Evolutionary conservation across 78 protist species (phyloP).

Genomic region (slime mould (Dictyostelium discoideum)): DNA sequence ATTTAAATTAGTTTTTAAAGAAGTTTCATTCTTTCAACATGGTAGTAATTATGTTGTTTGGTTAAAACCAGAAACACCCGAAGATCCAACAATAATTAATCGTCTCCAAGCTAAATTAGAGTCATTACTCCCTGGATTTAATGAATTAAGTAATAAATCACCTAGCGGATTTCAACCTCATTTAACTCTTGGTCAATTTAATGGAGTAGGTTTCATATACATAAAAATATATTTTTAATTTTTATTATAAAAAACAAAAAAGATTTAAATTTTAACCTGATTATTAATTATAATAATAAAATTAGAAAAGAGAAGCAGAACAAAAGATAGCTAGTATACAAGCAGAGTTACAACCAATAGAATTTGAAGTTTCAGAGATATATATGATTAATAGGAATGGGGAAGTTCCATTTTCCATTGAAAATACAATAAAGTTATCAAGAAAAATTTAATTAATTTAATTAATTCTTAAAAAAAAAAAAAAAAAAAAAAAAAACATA

Average conservation of each 20-base stretch:
- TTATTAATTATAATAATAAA: background rate
- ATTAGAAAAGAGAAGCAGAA: background rate
- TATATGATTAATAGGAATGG: constrained; percentile 48
- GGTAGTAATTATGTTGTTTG: constrained; percentile 64
- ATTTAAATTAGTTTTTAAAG: constrained; percentile 48
- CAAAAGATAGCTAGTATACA: constrained; percentile 8
- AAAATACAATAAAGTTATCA: background rate
- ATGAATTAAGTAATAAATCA: constrained; percentile 53
- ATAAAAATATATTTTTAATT: background rate
- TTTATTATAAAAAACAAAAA: background rate
- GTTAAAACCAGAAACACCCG: constrained; percentile 73
- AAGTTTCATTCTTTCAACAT: constrained; percentile 71
- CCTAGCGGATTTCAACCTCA: constrained; percentile 71
- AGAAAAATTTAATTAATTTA: background rate
- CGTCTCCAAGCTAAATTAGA: constrained; percentile 26
- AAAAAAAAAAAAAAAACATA: no score
- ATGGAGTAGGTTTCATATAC: background rate
- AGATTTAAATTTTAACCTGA: no score
- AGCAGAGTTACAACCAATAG: constrained; percentile 38
- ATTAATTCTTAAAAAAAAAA: background rate
- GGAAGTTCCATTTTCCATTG: constrained; percentile 50
- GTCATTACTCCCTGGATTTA: constrained; percentile 36
- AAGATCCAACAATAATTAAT: constrained; percentile 13
- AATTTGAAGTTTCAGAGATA: constrained; percentile 32
- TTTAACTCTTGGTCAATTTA: constrained; percentile 74